Base-by-base conservation (phyloP, 768 basidiomycete species). In the Lactarius psammicola region DNA sequence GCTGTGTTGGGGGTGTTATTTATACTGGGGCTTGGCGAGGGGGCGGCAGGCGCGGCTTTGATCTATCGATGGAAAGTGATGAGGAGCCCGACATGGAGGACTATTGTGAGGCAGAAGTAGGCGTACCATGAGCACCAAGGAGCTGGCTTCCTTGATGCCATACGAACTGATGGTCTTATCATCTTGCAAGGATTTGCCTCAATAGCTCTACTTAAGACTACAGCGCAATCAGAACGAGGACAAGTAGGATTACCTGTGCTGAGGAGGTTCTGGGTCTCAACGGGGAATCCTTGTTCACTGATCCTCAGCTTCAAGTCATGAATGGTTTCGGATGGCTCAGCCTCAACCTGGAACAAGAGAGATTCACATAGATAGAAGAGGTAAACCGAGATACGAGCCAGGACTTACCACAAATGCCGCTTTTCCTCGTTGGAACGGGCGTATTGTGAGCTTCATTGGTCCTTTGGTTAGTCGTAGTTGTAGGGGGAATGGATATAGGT, bases 71-170 rank as follows among this genome's bases (percentile, higher is more conserved):
- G 26, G 40, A 62, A n/a, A 60, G 13, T 26, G 18, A 38, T 7
- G 9, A 38, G 13, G 13, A 72, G n/a, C 79, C 56, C 68, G 94
- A 95, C 86, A 96, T 98, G 59, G 93, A 86, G 34, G 30, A 31
- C 17, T 7, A 23, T 30, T n/a, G 42, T 23, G 11, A n/a, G 2
- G 20, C 1, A 58, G 11, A 17, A 23, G 10, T 28, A 59, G 40
- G 38, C 64, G 64, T 31, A 98, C 92, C 95, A 98, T 96, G 51
- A 99, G 86, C 20, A 98, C 96, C 68, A 98, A 79, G 79, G 98
- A 96, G 76, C 95, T 95, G 80, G 95, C 97, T 78, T 98, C 95
- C 79, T 96, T 95, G 81, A 98, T 91, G 60, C 88, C 87, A 72
- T 88, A 90, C 44, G 90, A 89, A 70, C 83, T 92, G 38, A 99